Conservation (phyloP, 257 asterid species). For the Fraxinus anomala region DNA sequence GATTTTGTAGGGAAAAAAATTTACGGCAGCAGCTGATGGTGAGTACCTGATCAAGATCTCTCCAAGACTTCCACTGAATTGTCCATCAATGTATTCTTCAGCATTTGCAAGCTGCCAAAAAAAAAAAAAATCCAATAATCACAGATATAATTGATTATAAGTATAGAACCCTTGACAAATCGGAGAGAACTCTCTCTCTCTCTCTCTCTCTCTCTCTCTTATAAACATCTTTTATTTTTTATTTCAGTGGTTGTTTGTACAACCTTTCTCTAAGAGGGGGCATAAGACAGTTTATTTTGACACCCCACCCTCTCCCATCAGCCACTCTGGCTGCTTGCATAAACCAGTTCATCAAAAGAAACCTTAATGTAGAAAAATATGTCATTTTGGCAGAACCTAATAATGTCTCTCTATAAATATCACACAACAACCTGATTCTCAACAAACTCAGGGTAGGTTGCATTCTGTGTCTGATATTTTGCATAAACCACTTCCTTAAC, state of each 20-base stretch:
- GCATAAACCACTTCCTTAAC: neutral
- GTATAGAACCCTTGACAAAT: neutral
- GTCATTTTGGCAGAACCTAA: neutral
- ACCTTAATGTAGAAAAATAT: neutral
- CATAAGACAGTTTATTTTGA: neutral
- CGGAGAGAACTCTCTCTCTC: neutral
- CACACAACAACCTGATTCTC: too few relatives aligned
- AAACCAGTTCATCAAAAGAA: neutral
- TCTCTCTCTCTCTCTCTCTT: neutral
- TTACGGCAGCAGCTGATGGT: neutral
- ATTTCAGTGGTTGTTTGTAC: neutral
- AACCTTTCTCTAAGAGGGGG: neutral
- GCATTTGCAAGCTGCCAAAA: slow-evolving; percentile 83
- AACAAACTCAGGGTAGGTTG: neutral
- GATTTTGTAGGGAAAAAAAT: neutral
- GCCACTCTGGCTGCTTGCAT: neutral
- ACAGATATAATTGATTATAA: neutral
- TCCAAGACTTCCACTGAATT: slow-evolving; percentile 86
- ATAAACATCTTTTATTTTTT: neutral
- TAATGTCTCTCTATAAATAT: neutral
- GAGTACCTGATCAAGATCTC: slow-evolving; percentile 75
- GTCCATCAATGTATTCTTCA: slow-evolving; percentile 87
- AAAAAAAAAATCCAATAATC: neutral
- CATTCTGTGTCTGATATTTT: neutral
- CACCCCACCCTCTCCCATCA: neutral